Base-by-base conservation (phyloP, 129 eudicot genomes). In the Sambucus nigra region DNA sequence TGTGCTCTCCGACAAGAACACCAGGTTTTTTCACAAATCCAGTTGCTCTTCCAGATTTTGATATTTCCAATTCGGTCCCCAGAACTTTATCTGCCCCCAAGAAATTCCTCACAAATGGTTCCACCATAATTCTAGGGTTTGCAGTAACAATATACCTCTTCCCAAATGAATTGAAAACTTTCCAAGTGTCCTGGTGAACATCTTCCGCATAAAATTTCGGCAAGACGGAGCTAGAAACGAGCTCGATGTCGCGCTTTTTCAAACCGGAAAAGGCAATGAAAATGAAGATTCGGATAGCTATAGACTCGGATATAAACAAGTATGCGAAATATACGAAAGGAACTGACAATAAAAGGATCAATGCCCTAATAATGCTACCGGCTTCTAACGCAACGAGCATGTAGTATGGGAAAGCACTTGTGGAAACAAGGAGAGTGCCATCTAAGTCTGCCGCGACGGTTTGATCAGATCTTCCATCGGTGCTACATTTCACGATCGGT, bases 201-300 rank as follows among this genome's bases (percentile, higher is more conserved):
- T 89, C 97, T 23, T 75, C 86, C n/a, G 77, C 72, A n/a, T 89
- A 89, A 32, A 89, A 89, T 14, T 74, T 73, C 0, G 97, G 97
- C 55, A 89, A 41, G 16, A 89, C 97, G 1, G 97, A 78, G 65
- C 94, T 65, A 0, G 88, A 65, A 5, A 76, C 97, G 13, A 85
- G 80, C 61, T 89, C 95, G n/a, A 89, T 49, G 5, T 89, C 95
- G 0, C 77, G 64, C 12, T 79, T 42, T 32, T 67, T 74, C 13
- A 89, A 32, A 38, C 97, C 81, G 31, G 73, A 70, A 25, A 72
- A 72, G 14, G 97, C 17, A 21, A 84, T 71, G 71, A 81, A 89
- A 15, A 89, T 57, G 25, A 78, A 70, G 3, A 76, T 67, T 11
- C 72, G 64, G 35, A 73, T 56, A 0, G 94, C 79, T 0, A 57